phyloP scores from a whole-genome alignment of 208 protist species.

The Leishmania martiniquensis region DNA sequence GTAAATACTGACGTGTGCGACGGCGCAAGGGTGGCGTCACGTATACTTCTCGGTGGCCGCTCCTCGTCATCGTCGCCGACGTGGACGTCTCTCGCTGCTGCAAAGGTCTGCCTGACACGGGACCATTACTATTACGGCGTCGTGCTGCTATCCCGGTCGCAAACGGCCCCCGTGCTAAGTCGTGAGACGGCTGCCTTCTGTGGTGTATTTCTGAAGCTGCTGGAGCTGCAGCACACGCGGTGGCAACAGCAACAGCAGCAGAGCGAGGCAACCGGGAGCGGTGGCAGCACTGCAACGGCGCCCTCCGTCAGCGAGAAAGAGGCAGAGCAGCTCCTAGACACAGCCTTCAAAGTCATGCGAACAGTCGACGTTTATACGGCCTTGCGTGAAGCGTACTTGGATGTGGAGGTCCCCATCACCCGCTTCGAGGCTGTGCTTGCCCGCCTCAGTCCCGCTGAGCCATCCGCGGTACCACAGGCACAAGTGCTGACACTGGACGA shows the following conservation, averaged over 20 bases:
- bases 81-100: background rate
- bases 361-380: conserved; percentile 40
- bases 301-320: conserved; percentile 30
- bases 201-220: conserved; percentile 53
- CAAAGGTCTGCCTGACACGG: conserved; percentile 23
- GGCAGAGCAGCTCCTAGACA: conserved; percentile 36
- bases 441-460: conserved; percentile 13
- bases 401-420: conserved; percentile 11
- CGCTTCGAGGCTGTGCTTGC: conserved; percentile 22
- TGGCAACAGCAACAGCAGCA: background rate
- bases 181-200: conserved; percentile 63
- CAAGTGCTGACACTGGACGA: conserved; percentile 15
- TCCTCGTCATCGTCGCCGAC: background rate
- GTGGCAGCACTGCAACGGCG: too few species aligned
- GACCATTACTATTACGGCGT: conserved; percentile 66
- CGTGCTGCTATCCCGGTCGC: conserved; percentile 47
- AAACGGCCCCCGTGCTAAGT: conserved; percentile 50
- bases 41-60: conserved; percentile 7
- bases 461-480: conserved; percentile 1
- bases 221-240: conserved; percentile 44
- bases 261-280: background rate
- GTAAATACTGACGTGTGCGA: conserved; percentile 65
- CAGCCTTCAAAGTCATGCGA: conserved; percentile 28
- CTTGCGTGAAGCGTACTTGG: conserved; percentile 58
- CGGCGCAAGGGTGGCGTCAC: conserved; percentile 38